Evolutionary conservation across 768 basidiomycete genomes (phyloP), one percentile per base, ranked within the genome.

Genomic region (Tulasnella sp.): DNA sequence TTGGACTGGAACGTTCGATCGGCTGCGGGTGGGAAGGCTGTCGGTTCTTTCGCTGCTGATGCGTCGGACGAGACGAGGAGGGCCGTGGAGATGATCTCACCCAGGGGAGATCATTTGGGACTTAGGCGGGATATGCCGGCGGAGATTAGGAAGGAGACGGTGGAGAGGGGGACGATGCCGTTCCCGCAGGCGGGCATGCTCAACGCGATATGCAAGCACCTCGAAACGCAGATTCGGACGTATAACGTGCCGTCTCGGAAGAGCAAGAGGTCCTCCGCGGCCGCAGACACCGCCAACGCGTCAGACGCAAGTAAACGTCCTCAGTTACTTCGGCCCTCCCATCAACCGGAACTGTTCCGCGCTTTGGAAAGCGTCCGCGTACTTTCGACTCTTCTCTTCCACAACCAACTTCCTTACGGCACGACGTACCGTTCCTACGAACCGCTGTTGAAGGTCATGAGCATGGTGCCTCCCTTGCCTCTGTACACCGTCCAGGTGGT

Each of bases 401-500:
- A 77, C 48, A 77, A 77, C 8, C 44, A 48, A 28, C 54, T 77
- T 60, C 76, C 76, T n/a, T 75, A 75, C 42, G 54, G 54, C 4
- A 54, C 54, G 54, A 54, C 54, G 24, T 54, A 54, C 54, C 75
- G 48, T 3, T 42, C 42, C 1, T 75, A 44, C n/a, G 42, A 31
- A 8, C 75, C 75, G 41, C 22, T 75, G 42, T 48, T 75, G 28
- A 42, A 46, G 28, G 48, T 44, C 0, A 24, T 75, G 42, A 4
- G 37, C 24, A 18, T 75, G 75, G 48, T 75, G 24, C 75, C 75
- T 48, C 24, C 24, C 3, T 42, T 41, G 48, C 75, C 75, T 20
- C 18, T 20, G 37, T 75, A 75, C 41, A 75, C 74, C 11, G 24
- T 75, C 31, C 41, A 75, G n/a, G 74, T 75, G 24, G 24, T 75